phyloP scores from a whole-genome alignment of 495 filamentous ascomycete species.

The Aspergillus leporis region DNA sequence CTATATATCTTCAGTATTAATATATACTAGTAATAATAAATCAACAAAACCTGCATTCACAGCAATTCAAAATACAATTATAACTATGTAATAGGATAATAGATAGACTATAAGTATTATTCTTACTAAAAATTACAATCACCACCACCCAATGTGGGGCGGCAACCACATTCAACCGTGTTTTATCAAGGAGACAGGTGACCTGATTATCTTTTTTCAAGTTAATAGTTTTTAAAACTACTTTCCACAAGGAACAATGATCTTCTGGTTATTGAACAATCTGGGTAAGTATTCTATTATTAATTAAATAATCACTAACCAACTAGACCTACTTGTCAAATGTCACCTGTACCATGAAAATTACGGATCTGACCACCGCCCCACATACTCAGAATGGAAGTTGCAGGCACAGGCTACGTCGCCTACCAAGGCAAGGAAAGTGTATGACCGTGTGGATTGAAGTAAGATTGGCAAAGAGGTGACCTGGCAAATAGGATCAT shows the following conservation, averaged over 20 bases:
- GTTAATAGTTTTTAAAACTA: conserved; percentile 11
- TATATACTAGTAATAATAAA: too few relatives aligned
- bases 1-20: too few relatives aligned
- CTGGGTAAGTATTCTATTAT: conserved; percentile 16
- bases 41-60: too few relatives aligned
- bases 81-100: too few relatives aligned
- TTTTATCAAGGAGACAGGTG: conserved; percentile 10
- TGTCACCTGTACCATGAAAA: conserved; percentile 25
- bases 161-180: not conserved
- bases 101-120: too few relatives aligned
- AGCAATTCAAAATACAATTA: too few relatives aligned
- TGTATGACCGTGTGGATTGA: conserved; percentile 29
- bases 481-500: not conserved
- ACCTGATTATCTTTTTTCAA: conserved; percentile 20
- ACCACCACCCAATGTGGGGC: too few relatives aligned
- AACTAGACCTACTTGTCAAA: conserved; percentile 16
- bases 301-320: conserved; percentile 16
- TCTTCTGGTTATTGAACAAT: conserved; percentile 15
- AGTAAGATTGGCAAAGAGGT: conserved; percentile 14
- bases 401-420: conserved; percentile 11
- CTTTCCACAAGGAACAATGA: conserved; percentile 7
- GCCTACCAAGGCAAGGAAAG: conserved; percentile 18
- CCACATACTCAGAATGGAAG: conserved; percentile 25
- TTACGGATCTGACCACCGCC: conserved; percentile 23
- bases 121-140: too few relatives aligned